phyloP scores from a whole-genome alignment of 306 rosid species.

The Casuarina glauca region DNA sequence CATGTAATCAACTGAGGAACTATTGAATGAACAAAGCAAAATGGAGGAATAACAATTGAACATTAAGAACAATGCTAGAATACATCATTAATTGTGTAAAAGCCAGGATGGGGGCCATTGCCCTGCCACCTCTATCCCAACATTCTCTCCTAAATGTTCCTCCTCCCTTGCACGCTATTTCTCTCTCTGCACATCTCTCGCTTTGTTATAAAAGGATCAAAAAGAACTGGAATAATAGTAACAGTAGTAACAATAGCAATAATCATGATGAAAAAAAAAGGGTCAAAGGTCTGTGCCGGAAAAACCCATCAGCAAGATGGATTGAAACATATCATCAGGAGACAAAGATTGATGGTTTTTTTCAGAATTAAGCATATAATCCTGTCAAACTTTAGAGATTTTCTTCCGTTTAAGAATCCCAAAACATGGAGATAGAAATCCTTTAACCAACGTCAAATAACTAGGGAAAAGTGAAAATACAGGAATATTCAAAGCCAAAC shows the following conservation, averaged over 20 bases:
- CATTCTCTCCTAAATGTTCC: not conserved
- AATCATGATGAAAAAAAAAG: not conserved
- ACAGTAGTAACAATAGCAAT: not conserved
- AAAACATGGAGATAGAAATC: not conserved
- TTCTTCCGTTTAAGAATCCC: not conserved
- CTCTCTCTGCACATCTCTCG: not conserved
- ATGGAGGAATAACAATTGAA: not conserved
- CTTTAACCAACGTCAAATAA: not conserved
- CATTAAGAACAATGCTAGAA: not conserved
- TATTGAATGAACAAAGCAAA: constrained; percentile 6
- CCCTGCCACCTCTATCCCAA: not conserved
- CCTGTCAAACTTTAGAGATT: not conserved
- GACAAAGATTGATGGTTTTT: not conserved
- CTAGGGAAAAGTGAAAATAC: not conserved
- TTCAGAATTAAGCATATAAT: not conserved
- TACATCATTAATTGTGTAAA: not conserved
- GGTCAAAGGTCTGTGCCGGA: not conserved
- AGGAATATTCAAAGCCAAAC: not conserved
- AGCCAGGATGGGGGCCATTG: not conserved
- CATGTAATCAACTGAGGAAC: constrained; percentile 15
- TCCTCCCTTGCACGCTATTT: not conserved
- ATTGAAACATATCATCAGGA: not conserved
- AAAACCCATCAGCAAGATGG: not conserved
- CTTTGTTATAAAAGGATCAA: not conserved
- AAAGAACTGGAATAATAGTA: not conserved